Percentiles rank a stretch among this genome's conserved stretches.
Conservation (phyloP, 345 rosid genomes). For the Psidium guajava region DNA sequence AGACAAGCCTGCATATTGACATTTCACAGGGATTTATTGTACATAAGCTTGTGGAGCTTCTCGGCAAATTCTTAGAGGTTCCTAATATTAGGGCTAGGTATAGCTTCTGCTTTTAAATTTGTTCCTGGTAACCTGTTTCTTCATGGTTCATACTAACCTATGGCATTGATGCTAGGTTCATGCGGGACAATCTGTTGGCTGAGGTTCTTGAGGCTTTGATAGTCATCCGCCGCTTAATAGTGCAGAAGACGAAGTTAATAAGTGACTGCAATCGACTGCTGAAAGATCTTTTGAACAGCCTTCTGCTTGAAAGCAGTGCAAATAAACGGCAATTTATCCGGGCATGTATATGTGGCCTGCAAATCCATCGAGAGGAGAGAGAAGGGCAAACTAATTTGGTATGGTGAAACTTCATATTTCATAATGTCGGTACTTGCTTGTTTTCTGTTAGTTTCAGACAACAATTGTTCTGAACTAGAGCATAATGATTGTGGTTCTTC, state of each 20-base stretch:
- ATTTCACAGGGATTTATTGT: conserved; percentile 97
- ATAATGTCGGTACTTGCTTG: background rate
- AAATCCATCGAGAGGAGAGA: conserved; percentile 76
- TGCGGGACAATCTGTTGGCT: conserved; percentile 79
- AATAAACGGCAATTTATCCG: conserved; percentile 86
- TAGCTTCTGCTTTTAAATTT: background rate
- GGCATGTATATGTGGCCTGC: conserved; percentile 86
- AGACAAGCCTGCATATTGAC: conserved; percentile 90
- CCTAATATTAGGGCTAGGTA: conserved; percentile 91
- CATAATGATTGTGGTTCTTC: background rate
- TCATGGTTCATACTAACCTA: conserved; percentile 5
- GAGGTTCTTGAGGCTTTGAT: conserved; percentile 93
- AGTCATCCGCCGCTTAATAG: conserved; percentile 86
- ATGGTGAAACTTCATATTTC: background rate
- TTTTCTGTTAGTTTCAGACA: background rate
- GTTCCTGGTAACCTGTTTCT: background rate
- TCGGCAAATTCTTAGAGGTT: conserved; percentile 88
- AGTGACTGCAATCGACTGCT: conserved; percentile 90
- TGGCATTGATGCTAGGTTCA: conserved; percentile 48
- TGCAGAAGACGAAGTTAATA: conserved; percentile 96
- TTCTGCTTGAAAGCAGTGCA: conserved; percentile 94
- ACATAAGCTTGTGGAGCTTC: conserved; percentile 92
- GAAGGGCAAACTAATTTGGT: conserved; percentile 87
- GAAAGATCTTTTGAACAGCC: conserved; percentile 87
- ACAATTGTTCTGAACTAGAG: background rate